Base-by-base conservation (phyloP, 2,329 filamentous ascomycete species). In the Alternaria gaisen region DNA sequence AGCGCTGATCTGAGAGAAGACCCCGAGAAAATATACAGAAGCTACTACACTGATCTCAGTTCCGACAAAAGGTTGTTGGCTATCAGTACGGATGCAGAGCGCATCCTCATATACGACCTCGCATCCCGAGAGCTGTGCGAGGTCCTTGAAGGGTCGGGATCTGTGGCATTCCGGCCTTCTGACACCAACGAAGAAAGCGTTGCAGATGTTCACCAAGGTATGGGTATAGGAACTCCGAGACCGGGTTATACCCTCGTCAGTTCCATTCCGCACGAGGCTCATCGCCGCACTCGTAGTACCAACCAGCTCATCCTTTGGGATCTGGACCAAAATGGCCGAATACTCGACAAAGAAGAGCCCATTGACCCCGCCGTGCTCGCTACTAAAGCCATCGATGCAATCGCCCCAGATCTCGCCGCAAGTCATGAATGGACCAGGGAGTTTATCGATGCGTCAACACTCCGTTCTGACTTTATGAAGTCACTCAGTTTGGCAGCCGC, bases 371-470 rank as follows among this genome's bases (percentile, higher is more conserved):
- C 61, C 5, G 53, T 42, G 2, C 63, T 73, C 38, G 72, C 74
- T 12, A 53, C 55, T 4, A 71, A 69, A 63, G 72, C 73, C 7
- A 63, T 77, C 28, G 65, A 71, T 18, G 68, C 68, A 6, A 75
- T 77, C 9, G 32, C 67, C 0, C 58, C 71, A 2, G 66, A 71
- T 12, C 69, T 77, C n/a, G 30, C 54, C 26, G 53, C 53, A 7
- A 62, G 63, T 10, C 70, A 75, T 46, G 74, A 72, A 53, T 77
- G 72, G 72, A 66, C 70, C 2, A 60, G 38, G 36, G 62, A 69
- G 0, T 76, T 75, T 36, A 64, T 75, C 18, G 34, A 58, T 22
- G 41, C 50, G 5, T 72, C 72, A 16, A 58, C 42, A 5, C 58
- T 76, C 1, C 65, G 71, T 22, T 34, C 59, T n/a, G 64, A 71